These are phyloP conservation scores for Datura wrightii DNA, from an alignment of 257 asterid genomes.

Conservation along the genomic window DNA sequence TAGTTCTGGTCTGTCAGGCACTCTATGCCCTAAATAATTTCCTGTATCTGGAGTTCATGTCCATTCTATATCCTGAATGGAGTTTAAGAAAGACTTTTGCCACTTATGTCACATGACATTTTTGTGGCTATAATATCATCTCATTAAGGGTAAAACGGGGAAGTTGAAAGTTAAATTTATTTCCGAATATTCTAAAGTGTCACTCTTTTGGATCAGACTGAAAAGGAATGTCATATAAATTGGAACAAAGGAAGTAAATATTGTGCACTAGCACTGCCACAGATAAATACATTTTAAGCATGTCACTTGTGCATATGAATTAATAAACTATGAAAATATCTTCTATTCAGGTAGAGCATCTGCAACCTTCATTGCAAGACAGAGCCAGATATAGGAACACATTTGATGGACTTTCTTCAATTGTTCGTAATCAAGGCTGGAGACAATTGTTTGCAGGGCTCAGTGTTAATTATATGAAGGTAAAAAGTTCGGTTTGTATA, in stretches of 20 bases:
- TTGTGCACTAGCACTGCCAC: conserved; percentile 17
- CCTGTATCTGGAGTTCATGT: background rate
- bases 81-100: background rate
- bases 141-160: background rate
- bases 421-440: conserved; percentile 81
- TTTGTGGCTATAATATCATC: background rate
- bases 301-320: background rate
- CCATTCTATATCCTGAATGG: conserved; percentile 21
- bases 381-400: conserved; percentile 66
- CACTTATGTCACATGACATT: background rate
- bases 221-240: background rate
- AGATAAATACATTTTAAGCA: background rate
- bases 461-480: conserved; percentile 96
- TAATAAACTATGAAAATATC: background rate
- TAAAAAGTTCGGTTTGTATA: conserved; percentile 24
- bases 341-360: conserved; percentile 77
- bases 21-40: background rate
- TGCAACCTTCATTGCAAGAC: conserved; percentile 58
- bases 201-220: background rate
- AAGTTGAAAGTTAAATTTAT: background rate
- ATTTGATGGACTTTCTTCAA: conserved; percentile 66
- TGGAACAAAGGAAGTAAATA: background rate
- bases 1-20: background rate
- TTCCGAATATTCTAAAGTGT: background rate
- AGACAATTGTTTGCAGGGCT: conserved; percentile 90